These are phyloP conservation scores for Parachaetomium inaequale DNA, from an alignment of 495 filamentous ascomycete species.

Conservation along the genomic window DNA sequence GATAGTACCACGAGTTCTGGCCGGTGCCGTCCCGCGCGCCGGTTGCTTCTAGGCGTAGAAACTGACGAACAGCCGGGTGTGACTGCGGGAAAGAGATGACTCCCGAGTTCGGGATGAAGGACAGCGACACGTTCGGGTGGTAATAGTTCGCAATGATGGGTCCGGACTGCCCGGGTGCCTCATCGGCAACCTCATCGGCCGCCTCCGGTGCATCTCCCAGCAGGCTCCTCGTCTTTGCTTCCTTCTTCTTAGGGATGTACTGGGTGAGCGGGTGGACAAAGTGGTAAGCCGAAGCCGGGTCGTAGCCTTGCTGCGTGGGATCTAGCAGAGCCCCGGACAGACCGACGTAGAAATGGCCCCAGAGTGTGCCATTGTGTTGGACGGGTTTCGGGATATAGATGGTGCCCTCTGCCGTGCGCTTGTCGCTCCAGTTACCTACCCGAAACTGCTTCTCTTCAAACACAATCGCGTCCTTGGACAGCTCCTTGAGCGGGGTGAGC, in stretches of 20 bases:
- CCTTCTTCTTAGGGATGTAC: constrained; percentile 88
- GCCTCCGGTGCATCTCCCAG: constrained; percentile 57
- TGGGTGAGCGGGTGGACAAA: constrained; percentile 83
- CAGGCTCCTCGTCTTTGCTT: constrained; percentile 83
- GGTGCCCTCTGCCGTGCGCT: constrained; percentile 68
- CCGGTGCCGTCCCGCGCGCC: constrained; percentile 74
- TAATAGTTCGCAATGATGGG: constrained; percentile 81
- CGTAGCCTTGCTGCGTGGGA: constrained; percentile 66
- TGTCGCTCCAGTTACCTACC: constrained; percentile 78
- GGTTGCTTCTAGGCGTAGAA: constrained; percentile 69
- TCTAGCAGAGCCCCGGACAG: constrained; percentile 71
- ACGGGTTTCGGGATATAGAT: constrained; percentile 75
- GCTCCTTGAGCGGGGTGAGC: constrained; percentile 60
- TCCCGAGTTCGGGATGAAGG: constrained; percentile 79
- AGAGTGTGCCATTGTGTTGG: constrained; percentile 89
- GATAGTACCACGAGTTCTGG: constrained; percentile 93
- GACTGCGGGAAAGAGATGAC: constrained; percentile 59
- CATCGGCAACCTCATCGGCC: constrained; percentile 42
- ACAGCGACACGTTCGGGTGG: constrained; percentile 90
- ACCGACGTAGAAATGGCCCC: constrained; percentile 86
- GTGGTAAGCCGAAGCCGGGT: constrained; percentile 70
- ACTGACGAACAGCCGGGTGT: constrained; percentile 71
- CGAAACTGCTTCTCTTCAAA: constrained; percentile 76
- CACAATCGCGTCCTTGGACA: constrained; percentile 57
- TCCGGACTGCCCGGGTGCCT: constrained; percentile 48